Percentiles rank a stretch among this genome's conserved stretches.
phyloP scores from a whole-genome alignment of 2,329 filamentous ascomycete genomes.

The Exophiala alcalophila region DNA sequence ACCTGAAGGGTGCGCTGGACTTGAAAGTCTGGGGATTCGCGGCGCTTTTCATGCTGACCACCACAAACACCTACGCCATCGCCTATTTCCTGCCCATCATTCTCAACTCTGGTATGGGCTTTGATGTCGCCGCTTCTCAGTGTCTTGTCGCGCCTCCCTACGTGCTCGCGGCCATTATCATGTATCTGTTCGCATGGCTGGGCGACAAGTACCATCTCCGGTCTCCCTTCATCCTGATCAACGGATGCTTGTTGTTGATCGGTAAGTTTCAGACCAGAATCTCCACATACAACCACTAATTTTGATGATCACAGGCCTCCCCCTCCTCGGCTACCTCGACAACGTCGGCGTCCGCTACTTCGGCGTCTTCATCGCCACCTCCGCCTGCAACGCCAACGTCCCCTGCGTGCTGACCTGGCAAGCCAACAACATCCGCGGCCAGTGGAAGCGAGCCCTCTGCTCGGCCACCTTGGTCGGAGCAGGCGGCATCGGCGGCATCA shows the following conservation, averaged over 20 bases:
- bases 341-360: conserved; percentile 63
- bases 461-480: conserved; percentile 29
- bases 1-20: conserved; percentile 48
- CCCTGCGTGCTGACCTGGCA: conserved; percentile 75
- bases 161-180: conserved; percentile 57
- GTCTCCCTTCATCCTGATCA: conserved; percentile 69
- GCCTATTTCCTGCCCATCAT: conserved; percentile 80
- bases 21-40: conserved; percentile 57
- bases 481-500: conserved; percentile 73
- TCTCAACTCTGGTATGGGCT: conserved; percentile 61
- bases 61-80: conserved; percentile 71
- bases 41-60: conserved; percentile 52
- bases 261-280: conserved; percentile 8
- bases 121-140: conserved; percentile 62
- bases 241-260: conserved; percentile 40
- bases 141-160: conserved; percentile 72
- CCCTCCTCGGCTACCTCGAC: conserved; percentile 67
- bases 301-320: conserved; percentile 49
- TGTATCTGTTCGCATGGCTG: conserved; percentile 69
- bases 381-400: conserved; percentile 74
- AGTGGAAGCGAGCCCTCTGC: conserved; percentile 74
- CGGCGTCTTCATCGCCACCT: conserved; percentile 72
- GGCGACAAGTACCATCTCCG: conserved; percentile 67
- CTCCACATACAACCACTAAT: not conserved
- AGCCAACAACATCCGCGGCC: conserved; percentile 81